Evolutionary conservation across 495 filamentous ascomycete species (phyloP).

Genomic region (Aspergillus biplanus): DNA sequence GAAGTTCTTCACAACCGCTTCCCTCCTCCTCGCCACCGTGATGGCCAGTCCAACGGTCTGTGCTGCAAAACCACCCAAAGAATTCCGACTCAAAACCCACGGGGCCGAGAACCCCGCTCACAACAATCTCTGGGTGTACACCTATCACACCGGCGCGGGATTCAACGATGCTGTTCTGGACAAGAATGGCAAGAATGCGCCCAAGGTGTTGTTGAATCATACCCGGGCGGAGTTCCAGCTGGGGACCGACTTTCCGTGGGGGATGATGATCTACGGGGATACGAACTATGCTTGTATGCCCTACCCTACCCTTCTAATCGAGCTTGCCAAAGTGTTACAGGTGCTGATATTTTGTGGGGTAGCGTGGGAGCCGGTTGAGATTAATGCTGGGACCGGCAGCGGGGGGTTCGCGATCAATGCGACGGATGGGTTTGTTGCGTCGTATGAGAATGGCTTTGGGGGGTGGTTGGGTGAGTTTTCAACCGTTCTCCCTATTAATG

Average conservation of each 20-base stretch:
- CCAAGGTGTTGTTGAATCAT: background rate
- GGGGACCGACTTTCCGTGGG: slow-evolving; percentile 2
- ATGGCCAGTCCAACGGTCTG: too few species aligned
- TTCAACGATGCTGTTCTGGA: background rate
- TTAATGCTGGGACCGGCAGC: background rate
- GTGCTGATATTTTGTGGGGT: background rate
- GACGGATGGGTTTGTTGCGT: slow-evolving; percentile 2
- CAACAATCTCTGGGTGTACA: slow-evolving; percentile 4
- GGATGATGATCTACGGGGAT: background rate
- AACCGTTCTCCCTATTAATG: too few species aligned
- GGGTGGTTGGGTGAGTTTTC: slow-evolving; percentile 4
- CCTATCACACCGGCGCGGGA: slow-evolving; percentile 6
- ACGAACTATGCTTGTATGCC: slow-evolving; percentile 5
- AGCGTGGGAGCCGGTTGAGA: slow-evolving; percentile 9
- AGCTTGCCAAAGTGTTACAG: background rate
- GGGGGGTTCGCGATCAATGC: background rate
- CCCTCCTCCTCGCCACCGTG: too few species aligned
- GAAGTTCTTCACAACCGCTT: too few species aligned
- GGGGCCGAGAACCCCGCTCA: background rate
- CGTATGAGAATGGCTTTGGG: background rate
- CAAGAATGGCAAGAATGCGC: background rate
- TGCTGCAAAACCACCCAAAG: background rate
- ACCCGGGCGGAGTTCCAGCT: background rate
- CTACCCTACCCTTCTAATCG: background rate
- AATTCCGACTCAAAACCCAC: background rate